Base-by-base conservation (phyloP, 352 stramenopile species). In the Globisporangium sylvaticum region DNA sequence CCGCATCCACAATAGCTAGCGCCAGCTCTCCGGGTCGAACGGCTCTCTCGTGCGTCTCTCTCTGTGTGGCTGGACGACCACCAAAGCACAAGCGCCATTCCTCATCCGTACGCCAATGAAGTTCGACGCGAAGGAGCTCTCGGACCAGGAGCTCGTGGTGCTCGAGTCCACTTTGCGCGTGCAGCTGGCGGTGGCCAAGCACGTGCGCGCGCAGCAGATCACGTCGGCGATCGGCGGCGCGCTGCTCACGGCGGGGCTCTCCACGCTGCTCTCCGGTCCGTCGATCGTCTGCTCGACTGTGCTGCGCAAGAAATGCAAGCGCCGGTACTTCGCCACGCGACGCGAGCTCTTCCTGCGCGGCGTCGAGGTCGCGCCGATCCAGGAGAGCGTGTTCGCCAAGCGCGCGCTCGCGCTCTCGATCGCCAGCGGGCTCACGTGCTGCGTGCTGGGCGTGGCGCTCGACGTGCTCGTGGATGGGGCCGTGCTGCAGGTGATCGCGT, bases 141-240 rank as follows among this genome's bases (percentile, higher is more conserved):
- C 59, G 7, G 54, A 71, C 54, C 37, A 71, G 39, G 66, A 75
- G 58, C 65, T 78, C 57, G 31, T 65, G 7, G 50, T 78, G 62
- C 72, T 78, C 53, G 72, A 78, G 50, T 63, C 61, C 24, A 73
- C 72, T 5, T 62, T 78, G 31, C 72, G 72, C 50, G 72, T 78
- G 57, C 72, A 78, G 65, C 58, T 78, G 34, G 48, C 67, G 8
- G 69, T 78, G 24, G 53, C 44, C 46, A 75, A 73, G 37, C 59
- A 68, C 32, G 68, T 75, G 34, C 64, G 65, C 37, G 46, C 59
- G 6, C 57, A 67, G 48, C 65, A 75, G 32, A 29, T 75, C 46
- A 71, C 69, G n/a, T 29, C 57, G 24, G 64, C 62, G 4, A 22
- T 73, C 20, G 66, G 68, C 50, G 42, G 39, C 27, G 58, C 37